Evolutionary conservation across 768 basidiomycete genomes (phyloP).

Genomic region (Hericium rajendrae): DNA sequence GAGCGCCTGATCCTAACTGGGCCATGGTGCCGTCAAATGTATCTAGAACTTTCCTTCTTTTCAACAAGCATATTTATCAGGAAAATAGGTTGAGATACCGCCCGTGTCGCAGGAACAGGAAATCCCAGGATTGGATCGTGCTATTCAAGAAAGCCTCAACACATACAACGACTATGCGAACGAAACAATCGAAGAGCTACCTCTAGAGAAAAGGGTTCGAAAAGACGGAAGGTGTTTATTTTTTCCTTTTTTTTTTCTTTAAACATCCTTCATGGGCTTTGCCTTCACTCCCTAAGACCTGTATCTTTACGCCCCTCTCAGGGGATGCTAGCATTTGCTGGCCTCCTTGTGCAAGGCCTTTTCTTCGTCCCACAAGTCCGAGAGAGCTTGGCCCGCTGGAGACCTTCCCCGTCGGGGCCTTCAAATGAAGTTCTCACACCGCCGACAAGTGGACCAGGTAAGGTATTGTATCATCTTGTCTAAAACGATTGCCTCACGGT

Average conservation of each 20-base stretch:
- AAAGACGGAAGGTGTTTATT: slow-evolving; percentile 46
- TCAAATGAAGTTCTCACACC: slow-evolving; percentile 15
- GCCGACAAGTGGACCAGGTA: slow-evolving; percentile 28
- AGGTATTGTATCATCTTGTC: slow-evolving; percentile 1
- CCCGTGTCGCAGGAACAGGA: slow-evolving; percentile 46
- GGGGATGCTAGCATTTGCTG: slow-evolving; percentile 45
- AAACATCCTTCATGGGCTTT: neutral
- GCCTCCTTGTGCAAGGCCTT: slow-evolving; percentile 53
- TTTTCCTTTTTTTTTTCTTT: neutral
- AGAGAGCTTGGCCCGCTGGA: slow-evolving; percentile 28
- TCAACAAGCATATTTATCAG: neutral
- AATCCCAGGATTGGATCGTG: slow-evolving; percentile 41
- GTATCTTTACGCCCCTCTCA: slow-evolving; percentile 55
- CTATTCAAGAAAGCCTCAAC: slow-evolving; percentile 62
- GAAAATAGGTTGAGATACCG: slow-evolving; percentile 14
- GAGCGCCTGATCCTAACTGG: slow-evolving; percentile 59
- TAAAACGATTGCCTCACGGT: slow-evolving; percentile 15
- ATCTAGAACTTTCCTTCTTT: slow-evolving; percentile 13
- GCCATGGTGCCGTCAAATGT: slow-evolving; percentile 64
- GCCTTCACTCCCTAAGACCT: slow-evolving; percentile 36
- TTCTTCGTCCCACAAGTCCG: slow-evolving; percentile 68
- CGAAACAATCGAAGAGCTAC: slow-evolving; percentile 41
- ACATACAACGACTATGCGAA: slow-evolving; percentile 32
- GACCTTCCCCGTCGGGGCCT: slow-evolving; percentile 3
- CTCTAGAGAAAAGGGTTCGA: slow-evolving; percentile 42